These are phyloP conservation scores for Termitomyces heimii DNA, from an alignment of 768 basidiomycete genomes.

Conservation along the genomic window DNA sequence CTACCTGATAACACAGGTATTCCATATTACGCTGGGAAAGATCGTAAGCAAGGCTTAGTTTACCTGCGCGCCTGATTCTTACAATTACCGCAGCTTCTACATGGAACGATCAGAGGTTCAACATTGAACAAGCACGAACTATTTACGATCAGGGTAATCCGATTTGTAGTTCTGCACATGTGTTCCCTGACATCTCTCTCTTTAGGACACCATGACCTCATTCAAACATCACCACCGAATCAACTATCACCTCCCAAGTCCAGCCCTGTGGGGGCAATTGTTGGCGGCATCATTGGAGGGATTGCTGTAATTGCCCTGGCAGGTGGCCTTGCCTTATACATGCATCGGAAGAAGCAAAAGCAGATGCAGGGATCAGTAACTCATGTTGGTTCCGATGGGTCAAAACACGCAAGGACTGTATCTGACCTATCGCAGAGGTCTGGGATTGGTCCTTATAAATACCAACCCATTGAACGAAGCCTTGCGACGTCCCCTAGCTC, in stretches of 20 bases:
- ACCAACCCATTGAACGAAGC: slow-evolving; percentile 11
- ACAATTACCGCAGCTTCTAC: slow-evolving; percentile 25
- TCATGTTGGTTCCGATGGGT: neutral
- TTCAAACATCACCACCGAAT: neutral
- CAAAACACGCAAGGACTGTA: slow-evolving; percentile 7
- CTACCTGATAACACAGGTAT: slow-evolving; percentile 28
- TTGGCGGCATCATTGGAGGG: slow-evolving; percentile 39
- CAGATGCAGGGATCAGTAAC: neutral
- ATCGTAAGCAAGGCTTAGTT: slow-evolving; percentile 31
- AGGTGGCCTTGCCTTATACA: slow-evolving; percentile 20
- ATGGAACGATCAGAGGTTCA: slow-evolving; percentile 25
- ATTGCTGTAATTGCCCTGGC: slow-evolving; percentile 26
- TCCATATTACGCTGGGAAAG: slow-evolving; percentile 41
- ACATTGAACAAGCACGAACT: slow-evolving; percentile 20
- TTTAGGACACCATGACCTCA: slow-evolving; percentile 25
- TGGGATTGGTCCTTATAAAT: slow-evolving; percentile 6
- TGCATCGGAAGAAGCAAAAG: slow-evolving; percentile 18
- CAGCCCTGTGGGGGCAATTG: slow-evolving; percentile 32
- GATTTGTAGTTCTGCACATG: neutral
- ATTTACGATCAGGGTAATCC: slow-evolving; percentile 22
- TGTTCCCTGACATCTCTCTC: neutral
- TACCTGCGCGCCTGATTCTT: slow-evolving; percentile 6
- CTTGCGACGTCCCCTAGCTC: slow-evolving; percentile 20
- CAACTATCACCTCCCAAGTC: slow-evolving; percentile 1
- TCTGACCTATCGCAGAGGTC: slow-evolving; percentile 19